phyloP scores from a whole-genome alignment of 1,139 yeast genomes.

The Scheffersomyces stambukii region DNA sequence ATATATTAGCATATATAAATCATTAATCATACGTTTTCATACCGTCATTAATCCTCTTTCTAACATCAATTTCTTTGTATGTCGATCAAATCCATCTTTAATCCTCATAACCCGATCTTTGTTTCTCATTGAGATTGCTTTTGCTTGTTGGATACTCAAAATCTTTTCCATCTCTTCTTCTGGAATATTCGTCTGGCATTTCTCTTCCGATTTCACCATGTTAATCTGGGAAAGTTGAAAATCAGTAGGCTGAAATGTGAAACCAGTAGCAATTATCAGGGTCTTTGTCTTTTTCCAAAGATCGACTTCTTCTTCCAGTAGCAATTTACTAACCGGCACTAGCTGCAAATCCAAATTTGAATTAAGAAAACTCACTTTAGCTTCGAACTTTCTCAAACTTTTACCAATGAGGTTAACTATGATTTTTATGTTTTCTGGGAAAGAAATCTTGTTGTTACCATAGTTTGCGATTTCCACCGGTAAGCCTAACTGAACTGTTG shows the following conservation, averaged over 20 bases:
- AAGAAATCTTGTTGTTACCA: constrained; percentile 3
- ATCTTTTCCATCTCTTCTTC: constrained; percentile 3
- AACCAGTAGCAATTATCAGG: no score
- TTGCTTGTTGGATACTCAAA: constrained; percentile 3
- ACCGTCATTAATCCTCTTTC: constrained; percentile 12
- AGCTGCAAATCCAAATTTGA: neutral
- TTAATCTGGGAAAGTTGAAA: no score
- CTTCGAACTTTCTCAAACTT: constrained; percentile 17
- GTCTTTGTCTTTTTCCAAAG: no score
- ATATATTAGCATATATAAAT: neutral
- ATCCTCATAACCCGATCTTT: constrained; percentile 13
- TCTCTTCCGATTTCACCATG: no score
- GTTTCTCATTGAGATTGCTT: constrained; percentile 8
- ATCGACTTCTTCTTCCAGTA: constrained; percentile 11
- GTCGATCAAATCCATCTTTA: constrained; percentile 15
- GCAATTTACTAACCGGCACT: no score
- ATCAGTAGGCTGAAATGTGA: no score
- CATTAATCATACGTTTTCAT: neutral
- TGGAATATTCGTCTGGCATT: no score
- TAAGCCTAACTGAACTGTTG: constrained; percentile 17
- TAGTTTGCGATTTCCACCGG: constrained; percentile 18
- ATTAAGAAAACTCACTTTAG: constrained; percentile 13
- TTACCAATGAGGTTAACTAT: constrained; percentile 20
- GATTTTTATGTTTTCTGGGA: constrained; percentile 27
- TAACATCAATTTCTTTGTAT: constrained; percentile 15